phyloP scores from a whole-genome alignment of 208 protist genomes.

The Trypanosoma scelopori region DNA sequence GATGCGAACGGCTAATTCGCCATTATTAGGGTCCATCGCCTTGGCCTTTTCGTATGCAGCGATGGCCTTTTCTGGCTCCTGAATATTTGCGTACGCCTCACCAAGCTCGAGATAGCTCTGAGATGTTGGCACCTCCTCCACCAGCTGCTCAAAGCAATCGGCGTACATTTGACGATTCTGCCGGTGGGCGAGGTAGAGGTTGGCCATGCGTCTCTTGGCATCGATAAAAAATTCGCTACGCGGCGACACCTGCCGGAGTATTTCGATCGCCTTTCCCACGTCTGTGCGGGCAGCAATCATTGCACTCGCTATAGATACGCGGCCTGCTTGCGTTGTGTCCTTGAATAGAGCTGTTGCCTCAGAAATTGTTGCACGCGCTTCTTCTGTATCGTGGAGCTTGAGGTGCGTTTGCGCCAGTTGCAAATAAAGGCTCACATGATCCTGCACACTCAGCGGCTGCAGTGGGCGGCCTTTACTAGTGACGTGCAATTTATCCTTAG shows the following conservation, averaged over 20 bases:
- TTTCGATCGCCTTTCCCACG: conserved; percentile 80
- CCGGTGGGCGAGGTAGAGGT: conserved; percentile 83
- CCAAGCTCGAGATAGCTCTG: conserved; percentile 84
- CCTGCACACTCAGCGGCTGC: conserved; percentile 73
- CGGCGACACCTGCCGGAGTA: conserved; percentile 72
- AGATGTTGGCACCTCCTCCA: conserved; percentile 65
- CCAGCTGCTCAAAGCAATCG: conserved; percentile 90
- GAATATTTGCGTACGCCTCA: conserved; percentile 87
- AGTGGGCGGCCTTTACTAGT: conserved; percentile 48
- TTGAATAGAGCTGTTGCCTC: conserved; percentile 66
- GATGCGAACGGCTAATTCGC: conserved; percentile 88
- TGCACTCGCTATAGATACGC: conserved; percentile 78
- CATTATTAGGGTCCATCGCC: conserved; percentile 79
- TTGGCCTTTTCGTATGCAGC: conserved; percentile 87
- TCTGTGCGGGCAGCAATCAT: conserved; percentile 86
- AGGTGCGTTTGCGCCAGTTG: conserved; percentile 84
- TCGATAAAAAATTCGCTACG: conserved; percentile 75
- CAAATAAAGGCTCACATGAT: conserved; percentile 87
- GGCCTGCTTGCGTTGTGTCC: conserved; percentile 66
- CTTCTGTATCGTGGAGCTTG: conserved; percentile 70
- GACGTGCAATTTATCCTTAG: conserved; percentile 22
- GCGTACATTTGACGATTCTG: conserved; percentile 81
- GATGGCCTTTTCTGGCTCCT: conserved; percentile 91
- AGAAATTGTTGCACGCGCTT: conserved; percentile 62
- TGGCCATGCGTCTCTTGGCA: conserved; percentile 86